phyloP scores from a whole-genome alignment of 495 filamentous ascomycete genomes.

The Xylaria flabelliformis region DNA sequence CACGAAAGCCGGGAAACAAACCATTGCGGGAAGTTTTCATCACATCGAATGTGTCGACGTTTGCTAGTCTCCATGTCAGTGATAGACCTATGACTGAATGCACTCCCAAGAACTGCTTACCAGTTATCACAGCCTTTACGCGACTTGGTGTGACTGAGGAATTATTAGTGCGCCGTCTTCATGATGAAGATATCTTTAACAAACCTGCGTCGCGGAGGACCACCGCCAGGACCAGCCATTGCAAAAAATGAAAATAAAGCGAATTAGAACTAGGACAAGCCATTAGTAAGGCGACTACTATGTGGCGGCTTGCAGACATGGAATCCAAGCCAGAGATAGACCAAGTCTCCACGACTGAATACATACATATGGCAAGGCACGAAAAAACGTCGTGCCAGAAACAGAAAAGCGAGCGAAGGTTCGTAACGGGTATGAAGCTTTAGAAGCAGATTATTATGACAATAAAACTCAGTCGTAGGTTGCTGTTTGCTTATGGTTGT shows the following conservation, averaged over 20 bases:
- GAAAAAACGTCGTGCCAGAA: constrained; percentile 35
- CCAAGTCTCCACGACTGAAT: background rate
- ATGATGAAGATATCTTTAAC: constrained; percentile 20
- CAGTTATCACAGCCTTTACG: constrained; percentile 97
- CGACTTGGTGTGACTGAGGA: constrained; percentile 89
- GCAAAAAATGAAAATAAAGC: constrained; percentile 39
- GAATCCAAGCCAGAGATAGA: background rate
- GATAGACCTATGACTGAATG: background rate
- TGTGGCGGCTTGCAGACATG: background rate
- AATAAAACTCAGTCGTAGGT: constrained; percentile 29
- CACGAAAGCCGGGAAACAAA: constrained; percentile 49
- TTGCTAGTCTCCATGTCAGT: constrained; percentile 60
- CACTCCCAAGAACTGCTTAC: constrained; percentile 35
- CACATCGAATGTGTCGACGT: constrained; percentile 94
- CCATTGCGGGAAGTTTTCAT: constrained; percentile 98
- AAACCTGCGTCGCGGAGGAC: constrained; percentile 70
- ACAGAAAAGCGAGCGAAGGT: constrained; percentile 50
- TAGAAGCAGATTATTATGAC: constrained; percentile 35
- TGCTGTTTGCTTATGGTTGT: constrained; percentile 30
- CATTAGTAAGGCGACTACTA: background rate
- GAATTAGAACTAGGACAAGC: constrained; percentile 45
- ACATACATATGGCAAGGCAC: constrained; percentile 52
- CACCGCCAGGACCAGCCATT: constrained; percentile 78
- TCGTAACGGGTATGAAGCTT: constrained; percentile 36
- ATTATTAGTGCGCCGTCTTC: constrained; percentile 21